Conservation (phyloP, 1,284 basidiomycete species). For the Blastosporella zonata region DNA sequence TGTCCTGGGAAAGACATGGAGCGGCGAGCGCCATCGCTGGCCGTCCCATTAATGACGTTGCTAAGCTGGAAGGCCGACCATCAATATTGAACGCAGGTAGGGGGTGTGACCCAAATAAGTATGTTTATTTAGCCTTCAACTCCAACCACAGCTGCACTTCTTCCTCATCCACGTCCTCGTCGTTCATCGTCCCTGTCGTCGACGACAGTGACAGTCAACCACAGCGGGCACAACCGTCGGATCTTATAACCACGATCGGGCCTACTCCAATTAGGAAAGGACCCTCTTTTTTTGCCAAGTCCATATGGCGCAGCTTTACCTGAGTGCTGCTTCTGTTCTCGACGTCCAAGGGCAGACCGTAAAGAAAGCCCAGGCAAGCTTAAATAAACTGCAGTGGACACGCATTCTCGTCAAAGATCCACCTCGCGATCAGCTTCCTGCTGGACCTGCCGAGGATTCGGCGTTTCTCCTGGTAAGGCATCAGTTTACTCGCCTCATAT, state of each 20-base stretch:
- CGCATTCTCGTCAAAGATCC: constrained; percentile 21
- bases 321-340: constrained; percentile 14
- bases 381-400: constrained; percentile 1
- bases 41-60: constrained; percentile 10
- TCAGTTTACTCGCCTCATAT: constrained; percentile 12
- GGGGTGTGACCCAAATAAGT: constrained; percentile 5
- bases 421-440: constrained; percentile 19
- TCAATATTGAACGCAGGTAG: constrained; percentile 15
- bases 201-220: neutral
- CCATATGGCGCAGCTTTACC: constrained; percentile 22
- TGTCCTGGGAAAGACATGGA: neutral
- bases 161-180: constrained; percentile 3
- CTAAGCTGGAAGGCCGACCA: constrained; percentile 15
- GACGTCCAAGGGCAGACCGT: constrained; percentile 9
- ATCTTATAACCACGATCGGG: constrained; percentile 20
- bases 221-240: neutral
- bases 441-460: constrained; percentile 16
- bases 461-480: constrained; percentile 19
- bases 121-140: constrained; percentile 6
- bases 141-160: neutral
- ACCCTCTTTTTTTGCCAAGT: constrained; percentile 13
- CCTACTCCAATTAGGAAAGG: constrained; percentile 11
- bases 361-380: constrained; percentile 8
- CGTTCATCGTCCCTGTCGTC: neutral
- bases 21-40: neutral